Conservation (phyloP, 257 asterid species). For the Ilex asprella region DNA sequence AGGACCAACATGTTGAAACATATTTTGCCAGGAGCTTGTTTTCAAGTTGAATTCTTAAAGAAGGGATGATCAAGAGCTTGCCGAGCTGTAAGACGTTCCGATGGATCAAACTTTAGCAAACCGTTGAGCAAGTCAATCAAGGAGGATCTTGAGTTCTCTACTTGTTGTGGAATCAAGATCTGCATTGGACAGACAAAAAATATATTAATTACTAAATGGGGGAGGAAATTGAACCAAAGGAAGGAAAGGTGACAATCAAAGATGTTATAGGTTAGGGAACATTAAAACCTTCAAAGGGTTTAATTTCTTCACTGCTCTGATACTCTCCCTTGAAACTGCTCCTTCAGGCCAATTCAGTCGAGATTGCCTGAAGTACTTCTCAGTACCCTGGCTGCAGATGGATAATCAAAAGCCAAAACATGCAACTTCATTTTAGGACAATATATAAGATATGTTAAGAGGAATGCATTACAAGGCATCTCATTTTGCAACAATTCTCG, state of each 20-base stretch:
- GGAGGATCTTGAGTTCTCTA: constrained; percentile 28
- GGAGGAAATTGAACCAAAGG: background rate
- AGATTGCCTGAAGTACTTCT: constrained; percentile 36
- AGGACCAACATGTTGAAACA: too few relatives aligned
- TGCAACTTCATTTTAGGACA: background rate
- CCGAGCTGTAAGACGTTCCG: constrained; percentile 53
- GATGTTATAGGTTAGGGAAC: background rate
- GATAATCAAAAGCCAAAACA: background rate
- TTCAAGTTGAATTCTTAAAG: constrained; percentile 36
- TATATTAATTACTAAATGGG: background rate
- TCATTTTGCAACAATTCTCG: too few relatives aligned
- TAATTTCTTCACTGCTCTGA: constrained; percentile 44
- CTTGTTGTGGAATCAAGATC: constrained; percentile 45
- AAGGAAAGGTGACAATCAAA: background rate
- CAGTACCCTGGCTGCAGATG: constrained; percentile 31
- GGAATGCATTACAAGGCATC: too few relatives aligned
- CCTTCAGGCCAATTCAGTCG: constrained; percentile 56
- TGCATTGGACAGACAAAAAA: constrained; percentile 17
- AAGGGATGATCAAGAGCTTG: constrained; percentile 70
- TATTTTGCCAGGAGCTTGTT: background rate
- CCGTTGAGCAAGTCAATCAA: constrained; percentile 52
- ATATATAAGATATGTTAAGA: background rate
- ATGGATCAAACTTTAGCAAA: constrained; percentile 56
- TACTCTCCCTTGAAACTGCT: constrained; percentile 52
- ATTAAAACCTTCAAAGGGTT: constrained; percentile 31